These are phyloP conservation scores for Melampsora americana DNA, from an alignment of 1,284 basidiomycete species.

Conservation along the genomic window DNA sequence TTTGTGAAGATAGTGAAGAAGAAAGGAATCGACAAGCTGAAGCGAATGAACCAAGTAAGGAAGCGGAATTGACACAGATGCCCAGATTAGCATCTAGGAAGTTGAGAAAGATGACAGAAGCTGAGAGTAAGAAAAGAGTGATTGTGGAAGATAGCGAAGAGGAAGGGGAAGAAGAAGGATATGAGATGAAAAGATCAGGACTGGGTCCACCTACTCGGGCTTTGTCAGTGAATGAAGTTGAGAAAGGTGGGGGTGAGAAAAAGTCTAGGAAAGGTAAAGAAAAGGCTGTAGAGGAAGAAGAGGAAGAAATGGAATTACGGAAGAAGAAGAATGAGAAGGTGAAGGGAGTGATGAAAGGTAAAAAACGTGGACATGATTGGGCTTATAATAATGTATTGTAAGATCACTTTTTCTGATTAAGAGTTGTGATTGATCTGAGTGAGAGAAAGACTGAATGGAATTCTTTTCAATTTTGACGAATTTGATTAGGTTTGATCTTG, in stretches of 20 bases:
- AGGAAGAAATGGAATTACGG: not conserved
- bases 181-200: conserved; percentile 18
- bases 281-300: not conserved
- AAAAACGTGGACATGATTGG: conserved; percentile 43
- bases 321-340: not conserved
- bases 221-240: not conserved
- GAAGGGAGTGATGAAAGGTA: conserved; percentile 32
- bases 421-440: not conserved
- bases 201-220: not conserved
- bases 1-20: conserved; percentile 9
- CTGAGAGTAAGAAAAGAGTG: not conserved
- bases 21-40: not conserved
- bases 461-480: not conserved
- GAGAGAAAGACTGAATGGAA: not conserved
- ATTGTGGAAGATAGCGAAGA: conserved; percentile 47
- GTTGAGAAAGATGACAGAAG: not conserved
- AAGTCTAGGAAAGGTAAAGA: not conserved
- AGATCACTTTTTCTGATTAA: conserved; percentile 5
- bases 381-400: conserved; percentile 38
- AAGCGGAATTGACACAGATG: not conserved
- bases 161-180: conserved; percentile 47
- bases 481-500: conserved; percentile 36
- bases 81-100: not conserved
- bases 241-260: not conserved
- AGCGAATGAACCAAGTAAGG: not conserved